phyloP scores from a whole-genome alignment of 331 rosid species.

The Cydonia oblonga region DNA sequence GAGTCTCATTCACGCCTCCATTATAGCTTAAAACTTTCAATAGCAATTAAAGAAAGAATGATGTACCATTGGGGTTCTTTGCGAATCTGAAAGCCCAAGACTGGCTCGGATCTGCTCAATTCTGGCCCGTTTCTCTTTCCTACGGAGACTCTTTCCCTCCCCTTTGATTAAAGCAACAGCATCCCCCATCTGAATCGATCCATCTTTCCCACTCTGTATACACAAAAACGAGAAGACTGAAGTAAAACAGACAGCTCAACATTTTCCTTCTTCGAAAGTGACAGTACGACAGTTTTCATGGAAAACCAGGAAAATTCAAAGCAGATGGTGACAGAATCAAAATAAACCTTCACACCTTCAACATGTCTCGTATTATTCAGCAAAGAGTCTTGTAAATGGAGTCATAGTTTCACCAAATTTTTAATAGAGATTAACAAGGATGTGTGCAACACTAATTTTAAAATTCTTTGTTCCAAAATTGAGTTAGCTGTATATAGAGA shows the following conservation, averaged over 20 bases:
- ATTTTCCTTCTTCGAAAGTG: not conserved
- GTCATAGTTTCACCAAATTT: not conserved
- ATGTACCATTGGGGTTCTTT: slow-evolving; percentile 85
- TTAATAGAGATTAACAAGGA: not conserved
- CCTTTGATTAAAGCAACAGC: slow-evolving; percentile 93
- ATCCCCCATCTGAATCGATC: slow-evolving; percentile 63
- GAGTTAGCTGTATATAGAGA: not conserved
- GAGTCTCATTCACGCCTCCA: not conserved
- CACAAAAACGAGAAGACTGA: slow-evolving; percentile 4
- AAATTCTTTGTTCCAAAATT: not conserved
- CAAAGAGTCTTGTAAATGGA: not conserved
- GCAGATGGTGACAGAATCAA: not conserved
- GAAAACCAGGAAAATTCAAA: slow-evolving; percentile 7
- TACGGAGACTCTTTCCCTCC: slow-evolving; percentile 58
- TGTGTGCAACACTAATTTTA: not conserved
- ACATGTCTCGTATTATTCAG: too few species aligned
- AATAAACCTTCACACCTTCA: too few species aligned
- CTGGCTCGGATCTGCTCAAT: slow-evolving; percentile 97
- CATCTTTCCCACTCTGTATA: slow-evolving; percentile 30
- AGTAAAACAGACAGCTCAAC: not conserved
- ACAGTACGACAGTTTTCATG: not conserved
- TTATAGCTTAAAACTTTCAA: not conserved
- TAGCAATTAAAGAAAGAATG: not conserved
- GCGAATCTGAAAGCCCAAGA: slow-evolving; percentile 96
- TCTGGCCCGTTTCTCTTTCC: slow-evolving; percentile 89